Evolutionary conservation across 805 yeast species (phyloP).

Genomic region (Candida piceae): DNA sequence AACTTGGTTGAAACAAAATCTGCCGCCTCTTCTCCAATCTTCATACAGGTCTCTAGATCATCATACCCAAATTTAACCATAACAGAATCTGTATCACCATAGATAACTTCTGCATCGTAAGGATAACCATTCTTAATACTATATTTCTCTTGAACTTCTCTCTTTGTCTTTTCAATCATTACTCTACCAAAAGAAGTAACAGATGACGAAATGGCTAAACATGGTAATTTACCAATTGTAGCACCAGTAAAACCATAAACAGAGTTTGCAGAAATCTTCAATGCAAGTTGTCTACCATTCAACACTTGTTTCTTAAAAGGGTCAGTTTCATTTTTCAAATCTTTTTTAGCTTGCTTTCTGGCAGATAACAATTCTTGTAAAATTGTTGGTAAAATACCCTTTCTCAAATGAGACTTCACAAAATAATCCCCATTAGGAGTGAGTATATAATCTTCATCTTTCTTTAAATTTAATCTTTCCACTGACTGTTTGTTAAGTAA

Average conservation of each 20-base stretch:
- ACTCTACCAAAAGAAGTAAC: slow-evolving; percentile 94
- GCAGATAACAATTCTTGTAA: slow-evolving; percentile 83
- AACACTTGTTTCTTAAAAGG: slow-evolving; percentile 91
- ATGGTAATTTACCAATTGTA: slow-evolving; percentile 93
- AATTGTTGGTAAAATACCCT: slow-evolving; percentile 90
- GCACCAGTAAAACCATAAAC: slow-evolving; percentile 99
- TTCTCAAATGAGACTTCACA: slow-evolving; percentile 61
- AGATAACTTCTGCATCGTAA: slow-evolving; percentile 85
- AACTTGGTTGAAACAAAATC: slow-evolving; percentile 74
- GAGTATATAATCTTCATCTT: slow-evolving; percentile 71
- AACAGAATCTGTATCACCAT: slow-evolving; percentile 99
- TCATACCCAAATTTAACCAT: slow-evolving; percentile 94
- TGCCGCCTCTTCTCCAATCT: slow-evolving; percentile 92
- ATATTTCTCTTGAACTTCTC: slow-evolving; percentile 76
- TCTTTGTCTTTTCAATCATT: slow-evolving; percentile 91
- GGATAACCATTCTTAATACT: slow-evolving; percentile 75
- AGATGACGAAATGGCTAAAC: slow-evolving; percentile 92
- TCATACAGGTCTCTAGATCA: slow-evolving; percentile 82
- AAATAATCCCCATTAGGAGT: slow-evolving; percentile 94
- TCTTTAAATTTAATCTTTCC: slow-evolving; percentile 53
- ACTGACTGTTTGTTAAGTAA: slow-evolving; percentile 66
- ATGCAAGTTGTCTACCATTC: slow-evolving; percentile 95
- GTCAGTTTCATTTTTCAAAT: slow-evolving; percentile 86
- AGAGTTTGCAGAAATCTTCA: slow-evolving; percentile 95
- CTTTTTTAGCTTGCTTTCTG: slow-evolving; percentile 88